Evolutionary conservation across 495 filamentous ascomycete genomes (phyloP).

Genomic region (Neurospora sp.): DNA sequence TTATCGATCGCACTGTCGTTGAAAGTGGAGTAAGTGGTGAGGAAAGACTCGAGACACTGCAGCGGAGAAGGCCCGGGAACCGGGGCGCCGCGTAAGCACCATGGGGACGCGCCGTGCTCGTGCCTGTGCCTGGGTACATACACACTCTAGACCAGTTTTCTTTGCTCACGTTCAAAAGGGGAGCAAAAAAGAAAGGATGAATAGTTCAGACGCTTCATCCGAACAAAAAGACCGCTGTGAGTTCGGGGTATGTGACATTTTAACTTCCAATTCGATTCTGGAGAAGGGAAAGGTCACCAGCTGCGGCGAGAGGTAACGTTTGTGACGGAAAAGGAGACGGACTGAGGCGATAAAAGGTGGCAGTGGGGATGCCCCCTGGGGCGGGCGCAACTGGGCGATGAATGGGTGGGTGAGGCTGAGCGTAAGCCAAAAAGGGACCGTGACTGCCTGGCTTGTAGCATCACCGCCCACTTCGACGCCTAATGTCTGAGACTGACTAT

Average conservation of each 20-base stretch:
- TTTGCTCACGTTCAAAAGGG: neutral
- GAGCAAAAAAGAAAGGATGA: neutral
- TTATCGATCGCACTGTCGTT: neutral
- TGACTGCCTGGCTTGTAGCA: neutral
- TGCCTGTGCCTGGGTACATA: neutral
- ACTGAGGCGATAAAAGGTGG: neutral
- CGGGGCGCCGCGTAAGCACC: neutral
- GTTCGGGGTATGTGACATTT: neutral
- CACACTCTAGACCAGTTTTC: neutral
- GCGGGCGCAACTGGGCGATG: neutral
- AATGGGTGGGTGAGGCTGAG: neutral
- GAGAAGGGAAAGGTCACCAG: neutral
- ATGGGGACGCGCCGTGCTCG: neutral
- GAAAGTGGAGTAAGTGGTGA: neutral
- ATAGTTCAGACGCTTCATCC: neutral
- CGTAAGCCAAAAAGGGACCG: neutral
- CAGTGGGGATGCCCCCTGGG: neutral
- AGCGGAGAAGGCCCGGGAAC: neutral
- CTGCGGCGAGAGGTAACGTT: neutral
- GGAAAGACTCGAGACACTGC: neutral
- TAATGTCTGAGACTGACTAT: neutral
- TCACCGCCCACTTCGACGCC: neutral
- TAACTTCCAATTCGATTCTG: neutral
- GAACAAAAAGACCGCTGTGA: neutral
- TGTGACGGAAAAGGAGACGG: neutral